Conservation (phyloP, 2,329 filamentous ascomycete species). For the Pseudogymnoascus pannorum region DNA sequence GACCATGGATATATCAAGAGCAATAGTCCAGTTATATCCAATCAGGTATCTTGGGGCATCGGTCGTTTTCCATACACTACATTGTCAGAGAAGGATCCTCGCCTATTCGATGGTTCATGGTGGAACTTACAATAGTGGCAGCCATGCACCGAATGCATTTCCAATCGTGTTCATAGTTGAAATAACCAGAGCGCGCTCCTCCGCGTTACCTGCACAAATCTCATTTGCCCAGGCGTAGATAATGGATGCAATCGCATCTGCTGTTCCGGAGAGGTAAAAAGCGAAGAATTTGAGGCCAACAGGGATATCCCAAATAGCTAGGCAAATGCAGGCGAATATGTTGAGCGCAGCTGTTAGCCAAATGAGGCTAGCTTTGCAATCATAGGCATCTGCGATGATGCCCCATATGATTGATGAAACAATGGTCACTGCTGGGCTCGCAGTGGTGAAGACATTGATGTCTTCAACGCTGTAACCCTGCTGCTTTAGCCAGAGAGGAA, state of each 20-base stretch:
- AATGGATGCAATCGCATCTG: conserved; percentile 28
- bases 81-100: neutral
- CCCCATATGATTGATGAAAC: conserved; percentile 14
- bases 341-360: conserved; percentile 20
- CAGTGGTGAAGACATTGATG: conserved; percentile 19
- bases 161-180: conserved; percentile 32
- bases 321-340: conserved; percentile 26
- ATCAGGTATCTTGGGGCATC: conserved; percentile 26
- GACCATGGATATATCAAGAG: conserved; percentile 26
- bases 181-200: conserved; percentile 29
- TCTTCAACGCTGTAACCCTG: conserved; percentile 15
- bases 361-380: conserved; percentile 21
- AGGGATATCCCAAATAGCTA: conserved; percentile 28
- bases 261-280: conserved; percentile 29
- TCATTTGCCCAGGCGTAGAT: conserved; percentile 30
- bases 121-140: conserved; percentile 20
- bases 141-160: conserved; percentile 27
- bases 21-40: conserved; percentile 27
- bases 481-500: conserved; percentile 21
- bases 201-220: conserved; percentile 28
- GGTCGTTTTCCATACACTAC: conserved; percentile 24
- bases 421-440: neutral
- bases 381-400: conserved; percentile 21
- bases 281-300: conserved; percentile 27
- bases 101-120: neutral